Evolutionary conservation across 176 grass and related monocot species (phyloP).

Genomic region (Aegilops speltoides): DNA sequence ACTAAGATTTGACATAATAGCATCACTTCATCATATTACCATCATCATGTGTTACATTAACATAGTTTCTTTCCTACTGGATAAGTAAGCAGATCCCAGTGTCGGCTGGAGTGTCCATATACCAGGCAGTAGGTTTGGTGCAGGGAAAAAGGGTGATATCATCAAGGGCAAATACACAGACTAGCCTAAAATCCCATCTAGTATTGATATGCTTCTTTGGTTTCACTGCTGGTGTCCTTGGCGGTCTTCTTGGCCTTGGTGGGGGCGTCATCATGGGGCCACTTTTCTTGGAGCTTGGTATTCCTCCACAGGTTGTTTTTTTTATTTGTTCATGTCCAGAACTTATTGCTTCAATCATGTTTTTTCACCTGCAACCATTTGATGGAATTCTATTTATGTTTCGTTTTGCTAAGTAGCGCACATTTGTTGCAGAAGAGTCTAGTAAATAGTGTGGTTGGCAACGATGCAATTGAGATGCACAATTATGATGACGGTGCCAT

Average conservation of each 20-base stretch:
- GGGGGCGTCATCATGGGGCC: constrained; percentile 83
- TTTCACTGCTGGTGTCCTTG: constrained; percentile 52
- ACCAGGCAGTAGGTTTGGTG: constrained; percentile 59
- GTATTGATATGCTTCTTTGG: constrained; percentile 50
- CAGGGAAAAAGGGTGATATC: constrained; percentile 55
- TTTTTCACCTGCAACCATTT: neutral
- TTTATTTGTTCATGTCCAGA: neutral
- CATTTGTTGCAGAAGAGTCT: too few relatives aligned
- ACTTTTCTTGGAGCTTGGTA: constrained; percentile 76
- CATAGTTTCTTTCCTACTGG: neutral
- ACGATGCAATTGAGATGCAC: neutral
- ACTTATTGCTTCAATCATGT: neutral
- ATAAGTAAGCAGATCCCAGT: neutral
- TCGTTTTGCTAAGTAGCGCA: neutral
- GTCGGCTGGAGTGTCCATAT: constrained; percentile 14
- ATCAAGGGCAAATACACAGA: constrained; percentile 46
- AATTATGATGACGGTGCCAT: neutral
- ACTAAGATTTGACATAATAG: neutral
- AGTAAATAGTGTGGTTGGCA: too few relatives aligned
- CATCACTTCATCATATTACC: neutral
- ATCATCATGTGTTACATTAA: neutral
- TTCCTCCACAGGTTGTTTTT: constrained; percentile 57
- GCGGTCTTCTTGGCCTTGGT: constrained; percentile 68
- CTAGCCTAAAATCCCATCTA: constrained; percentile 29
- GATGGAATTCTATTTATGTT: neutral